Evolutionary conservation across 1,284 basidiomycete species (phyloP).

Genomic region (Moniliella sp.): DNA sequence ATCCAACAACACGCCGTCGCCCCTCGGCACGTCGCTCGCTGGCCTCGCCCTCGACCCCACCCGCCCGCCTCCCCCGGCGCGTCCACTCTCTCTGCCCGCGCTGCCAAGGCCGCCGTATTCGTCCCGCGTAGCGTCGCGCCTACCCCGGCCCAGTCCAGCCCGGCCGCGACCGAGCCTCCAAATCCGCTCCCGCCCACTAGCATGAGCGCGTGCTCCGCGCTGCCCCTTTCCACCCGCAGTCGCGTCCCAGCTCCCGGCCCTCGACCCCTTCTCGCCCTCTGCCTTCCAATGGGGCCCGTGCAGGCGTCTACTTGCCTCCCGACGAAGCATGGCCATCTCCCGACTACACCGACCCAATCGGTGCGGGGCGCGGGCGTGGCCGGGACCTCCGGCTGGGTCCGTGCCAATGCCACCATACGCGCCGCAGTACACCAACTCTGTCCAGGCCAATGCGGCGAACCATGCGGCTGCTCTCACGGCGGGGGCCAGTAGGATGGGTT

Average conservation of each 20-base stretch:
- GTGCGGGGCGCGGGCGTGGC: too few species aligned
- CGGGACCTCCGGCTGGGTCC: too few species aligned
- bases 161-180: slow-evolving; percentile 4
- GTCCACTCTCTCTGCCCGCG: neutral
- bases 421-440: too few species aligned
- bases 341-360: too few species aligned
- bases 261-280: neutral
- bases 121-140: slow-evolving; percentile 4
- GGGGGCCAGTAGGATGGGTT: neutral
- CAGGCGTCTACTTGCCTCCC: slow-evolving; percentile 24
- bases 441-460: slow-evolving; percentile 19
- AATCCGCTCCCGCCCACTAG: neutral
- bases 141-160: too few species aligned
- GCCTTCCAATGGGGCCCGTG: slow-evolving; percentile 1
- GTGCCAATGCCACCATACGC: too few species aligned
- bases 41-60: too few species aligned
- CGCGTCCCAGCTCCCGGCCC: neutral
- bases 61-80: neutral
- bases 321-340: too few species aligned
- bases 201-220: neutral
- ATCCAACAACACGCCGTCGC: too few species aligned
- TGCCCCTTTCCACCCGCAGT: slow-evolving; percentile 1
- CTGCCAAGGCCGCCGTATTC: slow-evolving; percentile 4
- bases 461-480: slow-evolving; percentile 3
- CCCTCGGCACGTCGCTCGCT: too few species aligned